Base-by-base conservation (phyloP, 371 early-diverging fungal species). In the Mucor plumbeus region DNA sequence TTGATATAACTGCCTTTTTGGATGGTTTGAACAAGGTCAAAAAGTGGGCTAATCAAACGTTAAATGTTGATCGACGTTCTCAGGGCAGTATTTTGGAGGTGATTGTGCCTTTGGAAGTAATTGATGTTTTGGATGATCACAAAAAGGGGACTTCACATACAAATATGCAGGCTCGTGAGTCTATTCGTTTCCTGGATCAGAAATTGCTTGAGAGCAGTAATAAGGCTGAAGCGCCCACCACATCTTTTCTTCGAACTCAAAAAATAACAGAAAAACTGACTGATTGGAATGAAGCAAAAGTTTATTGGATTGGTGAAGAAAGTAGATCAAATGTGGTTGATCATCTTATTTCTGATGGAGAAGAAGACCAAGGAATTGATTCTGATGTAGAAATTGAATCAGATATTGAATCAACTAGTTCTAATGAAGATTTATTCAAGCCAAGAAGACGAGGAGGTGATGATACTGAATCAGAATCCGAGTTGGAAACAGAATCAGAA, bases 101-200 rank as follows among this genome's bases (percentile, higher is more conserved):
- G 0, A 72, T 90, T 65, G 85, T 91, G 1, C 86, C 92, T 9
- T 69, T 82, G 13, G 88, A 88, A 43, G 91, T 88, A 0, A 86
- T 92, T 59, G 88, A 91, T 71, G 70, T 81, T 4, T 78, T 94
- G 35, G 94, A 94, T 73, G 50, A 65, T n/a, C 70, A 89, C 62
- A 94, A 94, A 65, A 90, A 91, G 70, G 92, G 91, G 0, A 77
- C 74, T 0, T 85, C 84, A 19, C 80, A 81, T 56, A 84, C 80
- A 69, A 90, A 89, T 65, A 79, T 82, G 31, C 84, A 86, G 50
- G 89, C 92, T 0, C 79, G 94, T 57, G 92, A 92, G 64, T 91
- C 91, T 4, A 94, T 89, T 63, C 87, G 94, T 17, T 94, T 84
- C 66, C 73, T 94, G 60, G 94, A 94, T 70, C 87, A 91, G 33